phyloP scores from a whole-genome alignment of 352 stramenopile genomes.

The Globisporangium abappressorium region DNA sequence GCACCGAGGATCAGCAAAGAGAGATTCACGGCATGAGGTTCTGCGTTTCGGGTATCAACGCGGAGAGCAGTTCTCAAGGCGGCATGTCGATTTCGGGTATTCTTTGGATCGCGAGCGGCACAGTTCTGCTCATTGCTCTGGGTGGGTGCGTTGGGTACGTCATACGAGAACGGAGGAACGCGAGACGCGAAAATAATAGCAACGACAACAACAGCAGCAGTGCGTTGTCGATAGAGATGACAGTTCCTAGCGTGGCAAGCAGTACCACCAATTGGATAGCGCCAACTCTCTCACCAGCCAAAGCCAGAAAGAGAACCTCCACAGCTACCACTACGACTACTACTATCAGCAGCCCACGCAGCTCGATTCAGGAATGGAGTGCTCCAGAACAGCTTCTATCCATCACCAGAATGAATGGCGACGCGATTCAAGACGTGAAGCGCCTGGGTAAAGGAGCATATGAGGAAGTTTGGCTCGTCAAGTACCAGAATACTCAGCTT shows the following conservation, averaged over 20 bases:
- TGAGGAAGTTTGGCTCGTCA: conserved; percentile 8
- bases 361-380: neutral
- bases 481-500: conserved; percentile 2
- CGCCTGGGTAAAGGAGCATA: neutral
- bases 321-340: too few relatives aligned
- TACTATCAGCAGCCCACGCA: too few relatives aligned
- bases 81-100: conserved; percentile 1
- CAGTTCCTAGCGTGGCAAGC: too few relatives aligned
- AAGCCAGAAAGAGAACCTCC: too few relatives aligned
- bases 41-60: neutral
- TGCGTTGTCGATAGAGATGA: too few relatives aligned
- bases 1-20: neutral
- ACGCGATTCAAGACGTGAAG: neutral
- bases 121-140: neutral
- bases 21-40: neutral
- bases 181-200: too few relatives aligned
- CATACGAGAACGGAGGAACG: too few relatives aligned
- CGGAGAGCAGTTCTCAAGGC: neutral
- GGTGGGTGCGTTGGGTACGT: neutral
- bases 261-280: too few relatives aligned
- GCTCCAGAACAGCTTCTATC: neutral
- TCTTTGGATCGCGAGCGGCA: neutral
- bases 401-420: neutral
- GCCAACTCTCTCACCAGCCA: too few relatives aligned
- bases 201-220: too few relatives aligned